Conservation (phyloP, 495 filamentous ascomycete genomes). For the Neurospora sp. region DNA sequence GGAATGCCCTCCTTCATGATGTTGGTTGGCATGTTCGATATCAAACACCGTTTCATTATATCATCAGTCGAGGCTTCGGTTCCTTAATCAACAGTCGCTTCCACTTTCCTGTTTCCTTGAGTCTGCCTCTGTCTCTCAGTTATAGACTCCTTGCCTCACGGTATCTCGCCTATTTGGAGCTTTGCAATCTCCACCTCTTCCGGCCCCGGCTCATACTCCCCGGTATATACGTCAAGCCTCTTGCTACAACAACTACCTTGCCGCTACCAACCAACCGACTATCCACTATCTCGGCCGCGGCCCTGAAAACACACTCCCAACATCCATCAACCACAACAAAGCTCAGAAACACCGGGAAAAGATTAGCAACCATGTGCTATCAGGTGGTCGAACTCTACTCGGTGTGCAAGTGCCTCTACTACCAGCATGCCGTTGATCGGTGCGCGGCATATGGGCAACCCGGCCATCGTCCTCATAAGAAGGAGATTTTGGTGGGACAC, state of each 20-base stretch:
- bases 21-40: background rate
- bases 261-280: background rate
- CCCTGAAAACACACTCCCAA: background rate
- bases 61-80: background rate
- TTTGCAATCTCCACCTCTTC: background rate
- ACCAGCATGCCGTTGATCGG: slow-evolving; percentile 65
- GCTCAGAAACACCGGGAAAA: background rate
- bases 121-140: background rate
- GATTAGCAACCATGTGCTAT: slow-evolving; percentile 51
- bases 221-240: background rate
- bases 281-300: background rate
- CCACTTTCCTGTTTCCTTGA: background rate
- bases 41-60: background rate
- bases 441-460: slow-evolving; percentile 50
- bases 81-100: background rate
- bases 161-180: background rate
- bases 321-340: background rate
- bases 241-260: background rate
- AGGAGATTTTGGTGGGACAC: background rate
- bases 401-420: slow-evolving; percentile 74
- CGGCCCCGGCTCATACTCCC: background rate
- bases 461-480: background rate
- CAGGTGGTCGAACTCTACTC: slow-evolving; percentile 66
- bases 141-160: background rate
- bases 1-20: background rate